These are phyloP conservation scores for Leucaena leucocephala DNA, from an alignment of 306 rosid genomes.

Conservation along the genomic window DNA sequence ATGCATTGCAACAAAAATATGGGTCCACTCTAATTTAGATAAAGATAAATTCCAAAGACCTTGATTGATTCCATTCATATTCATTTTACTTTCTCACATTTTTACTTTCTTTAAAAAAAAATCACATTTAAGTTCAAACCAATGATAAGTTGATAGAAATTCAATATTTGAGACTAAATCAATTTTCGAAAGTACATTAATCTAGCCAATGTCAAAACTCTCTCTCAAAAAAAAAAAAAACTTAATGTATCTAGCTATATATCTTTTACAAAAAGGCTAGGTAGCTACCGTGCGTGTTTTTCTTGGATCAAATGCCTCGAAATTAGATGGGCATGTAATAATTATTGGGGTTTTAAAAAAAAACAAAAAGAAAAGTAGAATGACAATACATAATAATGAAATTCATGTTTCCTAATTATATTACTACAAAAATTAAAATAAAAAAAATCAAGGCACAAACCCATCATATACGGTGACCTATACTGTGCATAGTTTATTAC, in stretches of 20 bases:
- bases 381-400: neutral
- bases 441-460: neutral
- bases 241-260: neutral
- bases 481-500: conserved; percentile 33
- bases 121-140: neutral
- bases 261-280: neutral
- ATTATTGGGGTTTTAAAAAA: neutral
- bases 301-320: neutral
- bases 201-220: neutral
- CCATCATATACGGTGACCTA: conserved; percentile 4
- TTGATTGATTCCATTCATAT: neutral
- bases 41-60: too few relatives aligned
- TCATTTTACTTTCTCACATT: neutral
- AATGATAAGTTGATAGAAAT: neutral
- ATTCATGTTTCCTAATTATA: neutral
- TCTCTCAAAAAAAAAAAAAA: neutral
- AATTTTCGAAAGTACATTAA: neutral
- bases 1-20: too few relatives aligned
- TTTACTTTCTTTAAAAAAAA: neutral
- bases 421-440: neutral
- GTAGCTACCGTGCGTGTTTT: neutral
- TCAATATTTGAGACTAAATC: neutral
- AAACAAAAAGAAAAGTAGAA: neutral
- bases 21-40: too few relatives aligned
- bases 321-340: neutral